Evolutionary conservation across 352 stramenopile genomes (phyloP).

Genomic region (Pythium graminicola): DNA sequence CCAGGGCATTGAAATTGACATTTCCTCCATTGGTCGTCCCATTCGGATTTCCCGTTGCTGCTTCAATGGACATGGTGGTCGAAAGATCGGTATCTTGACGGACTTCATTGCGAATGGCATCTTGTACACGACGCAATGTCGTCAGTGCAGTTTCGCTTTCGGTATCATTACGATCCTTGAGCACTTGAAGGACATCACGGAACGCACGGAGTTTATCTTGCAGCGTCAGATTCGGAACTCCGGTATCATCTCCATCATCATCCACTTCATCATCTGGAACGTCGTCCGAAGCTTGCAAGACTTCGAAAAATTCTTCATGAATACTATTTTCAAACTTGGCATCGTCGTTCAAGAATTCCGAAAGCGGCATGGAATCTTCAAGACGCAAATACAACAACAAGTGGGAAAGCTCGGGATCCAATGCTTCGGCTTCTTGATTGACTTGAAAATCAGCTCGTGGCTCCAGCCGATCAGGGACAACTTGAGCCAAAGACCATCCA

Average conservation of each 20-base stretch:
- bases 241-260: slow-evolving; percentile 31
- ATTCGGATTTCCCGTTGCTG: too few relatives aligned
- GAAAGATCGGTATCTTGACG: slow-evolving; percentile 17
- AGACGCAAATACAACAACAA: slow-evolving; percentile 61
- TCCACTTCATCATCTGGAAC: slow-evolving; percentile 66
- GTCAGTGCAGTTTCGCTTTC: slow-evolving; percentile 47
- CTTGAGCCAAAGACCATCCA: slow-evolving; percentile 53
- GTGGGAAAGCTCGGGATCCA: slow-evolving; percentile 62
- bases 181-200: slow-evolving; percentile 62
- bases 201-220: slow-evolving; percentile 80
- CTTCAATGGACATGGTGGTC: slow-evolving; percentile 17
- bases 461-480: slow-evolving; percentile 42
- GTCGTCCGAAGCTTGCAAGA: slow-evolving; percentile 58
- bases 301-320: slow-evolving; percentile 81
- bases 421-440: slow-evolving; percentile 47
- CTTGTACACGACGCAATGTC: slow-evolving; percentile 53
- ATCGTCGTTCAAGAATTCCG: slow-evolving; percentile 71
- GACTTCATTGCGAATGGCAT: slow-evolving; percentile 37
- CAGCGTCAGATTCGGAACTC: slow-evolving; percentile 37
- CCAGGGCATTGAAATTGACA: slow-evolving; percentile 8
- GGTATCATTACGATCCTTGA: slow-evolving; percentile 63
- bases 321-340: slow-evolving; percentile 56
- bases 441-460: slow-evolving; percentile 45
- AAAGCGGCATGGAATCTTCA: slow-evolving; percentile 47
- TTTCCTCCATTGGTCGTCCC: too few relatives aligned